phyloP scores from a whole-genome alignment of 108 stramenopile species.

The Cyclotella baltica region DNA sequence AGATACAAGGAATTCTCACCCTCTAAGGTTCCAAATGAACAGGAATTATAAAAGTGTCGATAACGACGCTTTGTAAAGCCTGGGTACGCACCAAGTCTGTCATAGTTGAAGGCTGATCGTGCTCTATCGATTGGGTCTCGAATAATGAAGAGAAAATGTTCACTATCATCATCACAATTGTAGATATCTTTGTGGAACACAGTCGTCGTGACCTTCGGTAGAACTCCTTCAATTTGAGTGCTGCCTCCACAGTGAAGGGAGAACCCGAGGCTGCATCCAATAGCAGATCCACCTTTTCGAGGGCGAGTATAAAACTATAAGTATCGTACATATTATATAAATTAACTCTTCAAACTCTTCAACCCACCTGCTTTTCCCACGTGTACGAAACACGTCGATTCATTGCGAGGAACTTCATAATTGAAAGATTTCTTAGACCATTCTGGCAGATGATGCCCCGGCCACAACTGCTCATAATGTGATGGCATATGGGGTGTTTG shows the following conservation, averaged over 20 bases:
- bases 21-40: slow-evolving; percentile 17
- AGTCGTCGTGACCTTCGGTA: slow-evolving; percentile 32
- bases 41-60: slow-evolving; percentile 5
- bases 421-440: not conserved
- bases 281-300: too few species aligned
- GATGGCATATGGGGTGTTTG: not conserved
- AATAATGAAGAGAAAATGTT: slow-evolving; percentile 34
- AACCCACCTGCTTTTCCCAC: slow-evolving; percentile 51
- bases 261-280: slow-evolving; percentile 40
- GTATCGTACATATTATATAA: not conserved
- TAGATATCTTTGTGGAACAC: slow-evolving; percentile 33
- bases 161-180: slow-evolving; percentile 25
- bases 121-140: slow-evolving; percentile 37
- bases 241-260: slow-evolving; percentile 38
- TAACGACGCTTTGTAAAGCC: not conserved
- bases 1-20: not conserved
- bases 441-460: not conserved
- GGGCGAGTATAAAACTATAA: too few species aligned
- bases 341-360: not conserved
- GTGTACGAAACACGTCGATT: slow-evolving; percentile 31
- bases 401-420: slow-evolving; percentile 2
- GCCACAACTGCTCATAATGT: not conserved
- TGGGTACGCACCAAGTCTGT: slow-evolving; percentile 7
- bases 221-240: slow-evolving; percentile 20
- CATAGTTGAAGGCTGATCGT: slow-evolving; percentile 40